phyloP scores from a whole-genome alignment of 2,329 filamentous ascomycete species.

The Calycina herbarum region DNA sequence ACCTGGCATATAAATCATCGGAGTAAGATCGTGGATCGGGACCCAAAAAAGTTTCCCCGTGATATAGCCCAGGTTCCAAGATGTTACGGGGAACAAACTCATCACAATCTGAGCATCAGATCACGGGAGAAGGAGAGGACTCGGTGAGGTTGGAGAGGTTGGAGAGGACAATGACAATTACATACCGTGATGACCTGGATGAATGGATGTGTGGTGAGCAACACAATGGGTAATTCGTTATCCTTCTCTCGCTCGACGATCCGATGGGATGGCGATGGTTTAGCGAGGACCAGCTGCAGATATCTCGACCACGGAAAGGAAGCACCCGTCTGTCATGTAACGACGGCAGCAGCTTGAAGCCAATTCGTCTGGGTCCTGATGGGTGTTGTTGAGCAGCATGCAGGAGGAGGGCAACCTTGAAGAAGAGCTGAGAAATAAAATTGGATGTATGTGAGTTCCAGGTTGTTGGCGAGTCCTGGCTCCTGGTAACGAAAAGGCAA shows the following conservation, averaged over 20 bases:
- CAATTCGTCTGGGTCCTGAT: background rate
- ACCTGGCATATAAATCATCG: constrained; percentile 10
- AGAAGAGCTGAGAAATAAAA: constrained; percentile 1
- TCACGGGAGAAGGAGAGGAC: background rate
- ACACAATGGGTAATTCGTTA: background rate
- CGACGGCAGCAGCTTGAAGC: background rate
- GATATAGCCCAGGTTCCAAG: constrained; percentile 16
- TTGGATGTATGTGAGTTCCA: constrained; percentile 2
- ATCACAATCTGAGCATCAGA: constrained; percentile 10
- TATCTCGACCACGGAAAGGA: background rate
- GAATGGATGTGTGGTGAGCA: background rate
- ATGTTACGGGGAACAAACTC: constrained; percentile 8
- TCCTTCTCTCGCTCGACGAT: background rate
- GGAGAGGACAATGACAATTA: background rate
- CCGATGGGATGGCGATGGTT: constrained; percentile 4
- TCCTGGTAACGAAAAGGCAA: background rate
- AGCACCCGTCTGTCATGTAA: constrained; percentile 6
- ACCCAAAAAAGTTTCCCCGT: constrained; percentile 7
- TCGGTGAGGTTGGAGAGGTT: background rate
- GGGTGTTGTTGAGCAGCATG: background rate
- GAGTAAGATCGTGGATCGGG: constrained; percentile 12
- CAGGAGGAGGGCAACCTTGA: background rate
- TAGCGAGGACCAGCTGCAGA: background rate
- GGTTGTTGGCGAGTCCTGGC: background rate
- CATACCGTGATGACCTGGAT: background rate